Percentiles rank a stretch among this genome's conserved stretches.
Conservation (phyloP, 2,329 filamentous ascomycete genomes). For the Trichoderma sp. region DNA sequence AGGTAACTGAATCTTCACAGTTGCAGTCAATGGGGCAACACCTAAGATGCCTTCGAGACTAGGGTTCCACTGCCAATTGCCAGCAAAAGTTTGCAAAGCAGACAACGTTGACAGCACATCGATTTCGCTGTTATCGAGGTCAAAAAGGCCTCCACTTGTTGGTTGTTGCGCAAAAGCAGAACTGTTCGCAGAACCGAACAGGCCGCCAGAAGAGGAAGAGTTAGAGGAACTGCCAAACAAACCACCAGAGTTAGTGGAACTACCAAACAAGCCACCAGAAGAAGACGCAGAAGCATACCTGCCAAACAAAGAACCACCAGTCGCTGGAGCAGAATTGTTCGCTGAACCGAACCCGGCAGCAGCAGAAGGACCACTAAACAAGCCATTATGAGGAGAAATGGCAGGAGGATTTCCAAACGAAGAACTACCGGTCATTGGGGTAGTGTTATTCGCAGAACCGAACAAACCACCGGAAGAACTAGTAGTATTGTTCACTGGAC, state of each 20-base stretch:
- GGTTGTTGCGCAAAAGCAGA: neutral
- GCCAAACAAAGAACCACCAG: neutral
- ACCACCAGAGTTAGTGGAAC: too few species aligned
- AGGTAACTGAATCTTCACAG: conserved; percentile 15
- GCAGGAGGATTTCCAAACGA: too few species aligned
- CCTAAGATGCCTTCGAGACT: conserved; percentile 34
- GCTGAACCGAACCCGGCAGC: too few species aligned
- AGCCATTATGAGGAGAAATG: too few species aligned
- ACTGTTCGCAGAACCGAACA: neutral
- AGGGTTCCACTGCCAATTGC: conserved; percentile 35
- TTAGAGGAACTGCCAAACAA: too few species aligned
- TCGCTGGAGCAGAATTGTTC: neutral
- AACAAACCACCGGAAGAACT: neutral
- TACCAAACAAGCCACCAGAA: neutral
- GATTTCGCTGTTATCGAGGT: neutral
- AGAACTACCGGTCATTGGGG: too few species aligned
- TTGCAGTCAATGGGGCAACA: conserved; percentile 17
- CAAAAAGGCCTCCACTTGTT: neutral
- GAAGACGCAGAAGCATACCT: neutral
- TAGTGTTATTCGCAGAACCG: neutral
- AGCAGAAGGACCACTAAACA: too few species aligned
- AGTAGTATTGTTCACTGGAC: too few species aligned
- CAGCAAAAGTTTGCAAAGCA: conserved; percentile 47
- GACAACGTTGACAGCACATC: conserved; percentile 43
- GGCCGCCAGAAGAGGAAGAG: too few species aligned